Evolutionary conservation across 2,329 filamentous ascomycete species (phyloP).

Genomic region (Paramyrothecium roridum): DNA sequence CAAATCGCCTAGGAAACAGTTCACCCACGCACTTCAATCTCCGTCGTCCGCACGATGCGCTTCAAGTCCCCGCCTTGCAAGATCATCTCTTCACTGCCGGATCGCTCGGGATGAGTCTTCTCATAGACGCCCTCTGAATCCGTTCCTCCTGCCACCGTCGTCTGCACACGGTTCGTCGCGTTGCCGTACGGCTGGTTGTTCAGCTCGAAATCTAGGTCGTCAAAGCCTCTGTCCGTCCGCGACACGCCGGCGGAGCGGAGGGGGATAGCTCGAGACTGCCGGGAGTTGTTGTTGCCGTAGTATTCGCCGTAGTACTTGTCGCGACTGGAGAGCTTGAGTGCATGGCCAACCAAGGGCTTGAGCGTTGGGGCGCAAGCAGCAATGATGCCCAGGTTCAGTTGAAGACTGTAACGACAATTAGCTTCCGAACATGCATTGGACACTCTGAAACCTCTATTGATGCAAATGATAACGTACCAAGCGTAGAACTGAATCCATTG

Average conservation of each 20-base stretch:
- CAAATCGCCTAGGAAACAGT: background rate
- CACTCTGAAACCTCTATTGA: no score
- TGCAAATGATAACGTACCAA: background rate
- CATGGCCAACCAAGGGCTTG: background rate
- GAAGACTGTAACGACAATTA: background rate
- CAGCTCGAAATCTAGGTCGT: background rate
- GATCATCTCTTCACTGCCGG: conserved; percentile 1
- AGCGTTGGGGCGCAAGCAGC: background rate
- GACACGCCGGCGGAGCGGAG: background rate
- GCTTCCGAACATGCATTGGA: no score
- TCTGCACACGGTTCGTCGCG: background rate
- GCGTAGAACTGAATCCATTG: conserved; percentile 1
- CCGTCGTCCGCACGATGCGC: conserved; percentile 1
- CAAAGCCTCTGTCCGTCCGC: background rate
- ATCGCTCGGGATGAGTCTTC: background rate
- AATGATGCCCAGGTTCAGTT: conserved; percentile 2
- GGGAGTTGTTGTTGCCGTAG: conserved; percentile 1
- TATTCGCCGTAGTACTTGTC: conserved; percentile 3
- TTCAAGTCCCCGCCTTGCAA: background rate
- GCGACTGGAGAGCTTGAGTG: conserved; percentile 1
- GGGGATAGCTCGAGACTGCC: background rate
- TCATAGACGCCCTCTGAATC: background rate
- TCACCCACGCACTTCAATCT: background rate
- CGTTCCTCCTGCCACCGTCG: background rate
- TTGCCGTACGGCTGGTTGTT: background rate